phyloP scores from a whole-genome alignment of 352 stramenopile genomes.

The Aphanomyces invadans region DNA sequence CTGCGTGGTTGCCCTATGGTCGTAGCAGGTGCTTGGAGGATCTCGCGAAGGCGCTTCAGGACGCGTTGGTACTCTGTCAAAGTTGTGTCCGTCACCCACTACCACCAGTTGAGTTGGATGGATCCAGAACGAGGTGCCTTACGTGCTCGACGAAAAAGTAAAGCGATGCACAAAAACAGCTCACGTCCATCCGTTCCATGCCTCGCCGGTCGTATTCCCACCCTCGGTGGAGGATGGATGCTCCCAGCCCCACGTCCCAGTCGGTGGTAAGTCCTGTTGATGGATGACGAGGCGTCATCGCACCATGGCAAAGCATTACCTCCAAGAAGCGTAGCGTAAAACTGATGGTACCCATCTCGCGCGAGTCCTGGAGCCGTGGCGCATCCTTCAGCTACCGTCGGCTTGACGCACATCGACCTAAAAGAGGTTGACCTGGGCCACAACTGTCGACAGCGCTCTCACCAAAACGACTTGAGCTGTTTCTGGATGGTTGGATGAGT shows the following conservation, averaged over 20 bases:
- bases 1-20: constrained; percentile 17
- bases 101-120: background rate
- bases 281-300: background rate
- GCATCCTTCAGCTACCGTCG: background rate
- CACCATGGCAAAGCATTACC: background rate
- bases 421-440: background rate
- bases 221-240: background rate
- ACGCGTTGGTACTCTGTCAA: constrained; percentile 39
- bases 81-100: constrained; percentile 20
- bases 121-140: background rate
- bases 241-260: background rate
- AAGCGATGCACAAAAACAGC: constrained; percentile 51
- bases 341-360: background rate
- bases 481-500: background rate
- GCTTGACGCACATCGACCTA: background rate
- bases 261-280: background rate
- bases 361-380: background rate
- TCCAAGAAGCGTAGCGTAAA: constrained; percentile 4
- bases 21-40: constrained; percentile 4
- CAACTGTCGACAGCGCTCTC: background rate
- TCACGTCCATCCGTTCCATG: constrained; percentile 30
- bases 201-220: constrained; percentile 14
- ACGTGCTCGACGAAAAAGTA: constrained; percentile 58
- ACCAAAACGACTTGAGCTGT: constrained; percentile 6
- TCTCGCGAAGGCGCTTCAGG: constrained; percentile 32